Evolutionary conservation across 2,329 filamentous ascomycete species (phyloP).

Genomic region (Botrytis squamosa): DNA sequence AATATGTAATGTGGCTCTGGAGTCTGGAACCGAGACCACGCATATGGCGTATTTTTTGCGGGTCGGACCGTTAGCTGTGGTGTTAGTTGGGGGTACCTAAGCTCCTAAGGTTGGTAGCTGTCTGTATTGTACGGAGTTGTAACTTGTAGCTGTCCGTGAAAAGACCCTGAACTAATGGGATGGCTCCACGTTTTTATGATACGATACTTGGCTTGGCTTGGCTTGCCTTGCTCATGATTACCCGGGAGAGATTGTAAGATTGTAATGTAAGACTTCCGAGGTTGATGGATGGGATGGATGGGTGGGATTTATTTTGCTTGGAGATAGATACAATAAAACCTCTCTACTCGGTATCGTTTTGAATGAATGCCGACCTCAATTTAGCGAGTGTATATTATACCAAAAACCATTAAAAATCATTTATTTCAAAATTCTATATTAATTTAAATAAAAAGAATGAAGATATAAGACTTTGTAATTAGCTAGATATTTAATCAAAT

Average conservation of each 20-base stretch:
- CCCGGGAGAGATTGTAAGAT: neutral
- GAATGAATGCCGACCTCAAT: no score
- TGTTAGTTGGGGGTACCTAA: neutral
- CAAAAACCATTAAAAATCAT: no score
- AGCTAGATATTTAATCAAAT: no score
- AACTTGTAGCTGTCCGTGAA: neutral
- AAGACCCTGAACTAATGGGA: slow-evolving; percentile 2
- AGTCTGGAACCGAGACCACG: neutral
- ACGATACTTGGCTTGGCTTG: no score
- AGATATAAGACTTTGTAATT: no score
- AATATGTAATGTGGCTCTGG: neutral
- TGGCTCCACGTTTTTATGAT: neutral
- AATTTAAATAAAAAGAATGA: no score
- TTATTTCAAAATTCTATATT: no score
- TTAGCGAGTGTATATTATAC: no score
- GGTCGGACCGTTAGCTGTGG: slow-evolving; percentile 1
- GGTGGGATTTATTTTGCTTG: neutral
- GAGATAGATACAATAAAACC: no score
- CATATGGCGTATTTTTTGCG: neutral
- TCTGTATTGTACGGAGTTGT: neutral
- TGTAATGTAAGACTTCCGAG: neutral
- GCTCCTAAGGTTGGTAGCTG: neutral
- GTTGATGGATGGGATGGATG: neutral
- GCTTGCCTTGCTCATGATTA: neutral
- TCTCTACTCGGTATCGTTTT: no score